phyloP scores from a whole-genome alignment of 2,329 filamentous ascomycete genomes.

The Arthrobotrys sphaeroides region DNA sequence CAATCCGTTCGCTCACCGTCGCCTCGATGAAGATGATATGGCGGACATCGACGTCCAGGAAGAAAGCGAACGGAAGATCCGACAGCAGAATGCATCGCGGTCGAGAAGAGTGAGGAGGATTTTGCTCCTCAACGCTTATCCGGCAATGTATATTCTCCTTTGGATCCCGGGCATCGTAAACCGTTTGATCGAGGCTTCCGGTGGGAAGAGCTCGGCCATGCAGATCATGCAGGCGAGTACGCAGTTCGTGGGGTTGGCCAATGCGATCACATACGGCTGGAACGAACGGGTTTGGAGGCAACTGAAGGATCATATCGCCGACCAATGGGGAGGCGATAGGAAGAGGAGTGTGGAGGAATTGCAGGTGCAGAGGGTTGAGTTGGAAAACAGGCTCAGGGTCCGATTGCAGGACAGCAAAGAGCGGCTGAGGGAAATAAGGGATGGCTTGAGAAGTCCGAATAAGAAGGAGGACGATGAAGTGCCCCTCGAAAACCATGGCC shows the following conservation, averaged over 20 bases:
- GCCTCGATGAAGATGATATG: slow-evolving; percentile 18
- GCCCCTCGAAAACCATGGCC: slow-evolving; percentile 28
- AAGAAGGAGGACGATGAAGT: slow-evolving; percentile 20
- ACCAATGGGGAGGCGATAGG: slow-evolving; percentile 21
- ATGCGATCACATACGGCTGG: slow-evolving; percentile 62
- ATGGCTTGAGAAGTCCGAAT: slow-evolving; percentile 33
- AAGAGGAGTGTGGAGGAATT: slow-evolving; percentile 26
- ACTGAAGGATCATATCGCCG: slow-evolving; percentile 27
- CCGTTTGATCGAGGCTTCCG: slow-evolving; percentile 59
- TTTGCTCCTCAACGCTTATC: slow-evolving; percentile 61
- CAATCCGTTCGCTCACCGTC: slow-evolving; percentile 48
- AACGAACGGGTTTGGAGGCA: slow-evolving; percentile 59
- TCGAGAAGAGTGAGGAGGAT: slow-evolving; percentile 57
- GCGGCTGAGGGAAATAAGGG: slow-evolving; percentile 34
- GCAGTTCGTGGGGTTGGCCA: slow-evolving; percentile 61
- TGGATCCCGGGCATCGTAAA: slow-evolving; percentile 62
- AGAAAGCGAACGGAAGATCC: slow-evolving; percentile 11
- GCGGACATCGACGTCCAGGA: slow-evolving; percentile 10
- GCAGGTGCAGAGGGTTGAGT: slow-evolving; percentile 14
- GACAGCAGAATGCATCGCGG: slow-evolving; percentile 37
- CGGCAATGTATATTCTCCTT: slow-evolving; percentile 61
- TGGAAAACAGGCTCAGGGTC: slow-evolving; percentile 29
- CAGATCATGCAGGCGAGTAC: slow-evolving; percentile 60
- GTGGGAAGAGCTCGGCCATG: slow-evolving; percentile 54
- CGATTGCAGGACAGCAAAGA: slow-evolving; percentile 46